Conservation (phyloP, 2,329 filamentous ascomycete genomes). For the Fusarium verrucosum region DNA sequence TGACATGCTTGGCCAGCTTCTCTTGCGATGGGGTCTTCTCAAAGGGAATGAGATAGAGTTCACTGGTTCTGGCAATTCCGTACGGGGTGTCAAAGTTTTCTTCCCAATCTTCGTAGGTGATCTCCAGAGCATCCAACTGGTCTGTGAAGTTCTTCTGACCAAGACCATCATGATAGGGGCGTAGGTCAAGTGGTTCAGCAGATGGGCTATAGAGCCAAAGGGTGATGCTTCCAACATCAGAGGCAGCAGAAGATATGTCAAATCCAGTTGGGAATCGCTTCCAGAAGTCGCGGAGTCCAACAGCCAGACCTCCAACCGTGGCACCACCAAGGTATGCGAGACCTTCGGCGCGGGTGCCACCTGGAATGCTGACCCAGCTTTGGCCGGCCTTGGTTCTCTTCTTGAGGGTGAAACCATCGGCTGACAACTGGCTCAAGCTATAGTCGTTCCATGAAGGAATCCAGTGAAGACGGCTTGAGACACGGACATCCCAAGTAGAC, state of each 20-base stretch:
- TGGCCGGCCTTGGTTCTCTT: constrained; percentile 67
- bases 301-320: constrained; percentile 64
- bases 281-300: constrained; percentile 70
- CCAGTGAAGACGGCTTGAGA: constrained; percentile 61
- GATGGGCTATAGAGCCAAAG: constrained; percentile 69
- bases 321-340: constrained; percentile 68
- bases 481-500: constrained; percentile 57
- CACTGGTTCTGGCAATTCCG: constrained; percentile 67
- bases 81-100: constrained; percentile 63
- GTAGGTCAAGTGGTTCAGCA: constrained; percentile 64
- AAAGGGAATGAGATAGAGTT: constrained; percentile 64
- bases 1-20: constrained; percentile 54
- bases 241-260: constrained; percentile 62
- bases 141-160: constrained; percentile 64
- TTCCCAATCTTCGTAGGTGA: constrained; percentile 72
- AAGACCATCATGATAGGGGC: constrained; percentile 67
- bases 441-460: constrained; percentile 69
- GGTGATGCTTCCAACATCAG: constrained; percentile 62
- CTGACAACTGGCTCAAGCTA: constrained; percentile 63
- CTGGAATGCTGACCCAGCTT: constrained; percentile 67
- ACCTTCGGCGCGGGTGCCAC: constrained; percentile 64
- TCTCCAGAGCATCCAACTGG: constrained; percentile 67
- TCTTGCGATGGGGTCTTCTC: constrained; percentile 61
- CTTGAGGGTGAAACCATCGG: constrained; percentile 68
- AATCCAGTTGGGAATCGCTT: constrained; percentile 68